A percentile compares a stretch with the other conserved stretches of the same genome.
Evolutionary conservation across 2,329 filamentous ascomycete genomes (phyloP).

Genomic region (Monosporascus sp.): DNA sequence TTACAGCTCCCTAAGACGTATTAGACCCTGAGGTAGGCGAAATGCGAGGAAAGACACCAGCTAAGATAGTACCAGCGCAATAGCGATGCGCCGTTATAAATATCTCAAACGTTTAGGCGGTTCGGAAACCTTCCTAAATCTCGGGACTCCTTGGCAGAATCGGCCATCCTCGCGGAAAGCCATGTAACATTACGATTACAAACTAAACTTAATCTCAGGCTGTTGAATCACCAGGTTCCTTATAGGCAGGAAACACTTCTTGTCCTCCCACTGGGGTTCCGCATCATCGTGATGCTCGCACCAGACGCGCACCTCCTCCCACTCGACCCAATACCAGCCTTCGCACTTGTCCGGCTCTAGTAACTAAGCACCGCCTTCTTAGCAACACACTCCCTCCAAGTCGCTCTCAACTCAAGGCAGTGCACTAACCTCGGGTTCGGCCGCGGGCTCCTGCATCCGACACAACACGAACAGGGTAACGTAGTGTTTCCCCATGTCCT

Average conservation of each 20-base stretch:
- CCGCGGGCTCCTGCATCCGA: slow-evolving; percentile 38
- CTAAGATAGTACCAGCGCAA: too few species aligned
- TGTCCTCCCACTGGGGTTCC: slow-evolving; percentile 14
- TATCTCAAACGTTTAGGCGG: background rate
- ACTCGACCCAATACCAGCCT: slow-evolving; percentile 44
- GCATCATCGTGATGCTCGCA: slow-evolving; percentile 22
- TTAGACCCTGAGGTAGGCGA: too few species aligned
- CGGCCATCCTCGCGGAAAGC: background rate
- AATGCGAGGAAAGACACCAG: too few species aligned
- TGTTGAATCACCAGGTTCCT: slow-evolving; percentile 16
- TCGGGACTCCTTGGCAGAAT: too few species aligned
- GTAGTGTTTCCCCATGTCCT: slow-evolving; percentile 61
- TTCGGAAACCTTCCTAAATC: too few species aligned
- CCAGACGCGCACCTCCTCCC: slow-evolving; percentile 36
- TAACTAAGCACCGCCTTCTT: slow-evolving; percentile 22
- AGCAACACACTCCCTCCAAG: slow-evolving; percentile 24
- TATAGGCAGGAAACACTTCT: slow-evolving; percentile 36
- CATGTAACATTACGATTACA: too few species aligned
- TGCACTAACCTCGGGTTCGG: slow-evolving; percentile 48
- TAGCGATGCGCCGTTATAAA: too few species aligned
- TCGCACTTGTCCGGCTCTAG: slow-evolving; percentile 48
- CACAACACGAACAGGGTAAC: slow-evolving; percentile 66
- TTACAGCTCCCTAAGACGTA: too few species aligned
- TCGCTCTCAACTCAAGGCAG: slow-evolving; percentile 2
- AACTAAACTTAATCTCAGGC: slow-evolving; percentile 1